Percentiles rank a stretch among this genome's conserved stretches.
Evolutionary conservation across 2,329 filamentous ascomycete species (phyloP).

Genomic region (Drechslerella coelobrocha): DNA sequence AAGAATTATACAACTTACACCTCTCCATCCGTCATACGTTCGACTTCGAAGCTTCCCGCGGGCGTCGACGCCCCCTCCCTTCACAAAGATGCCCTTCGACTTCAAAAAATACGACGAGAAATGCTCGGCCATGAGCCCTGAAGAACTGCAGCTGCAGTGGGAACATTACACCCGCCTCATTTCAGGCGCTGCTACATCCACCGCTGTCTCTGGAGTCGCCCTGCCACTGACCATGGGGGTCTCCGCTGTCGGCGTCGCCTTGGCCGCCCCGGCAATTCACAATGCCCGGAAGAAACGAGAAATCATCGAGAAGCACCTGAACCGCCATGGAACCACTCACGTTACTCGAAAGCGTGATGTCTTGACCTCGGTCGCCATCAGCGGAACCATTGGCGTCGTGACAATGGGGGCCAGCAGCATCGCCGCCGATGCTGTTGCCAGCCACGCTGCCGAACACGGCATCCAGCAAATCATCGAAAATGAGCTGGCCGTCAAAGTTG

Average conservation of each 20-base stretch:
- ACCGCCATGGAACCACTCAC: conserved; percentile 57
- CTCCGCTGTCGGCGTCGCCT: conserved; percentile 58
- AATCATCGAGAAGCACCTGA: conserved; percentile 59
- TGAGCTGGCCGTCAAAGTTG: conserved; percentile 58
- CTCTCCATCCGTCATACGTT: background rate
- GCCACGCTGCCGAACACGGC: conserved; percentile 58
- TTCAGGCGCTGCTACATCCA: conserved; percentile 59
- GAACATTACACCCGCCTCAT: conserved; percentile 61
- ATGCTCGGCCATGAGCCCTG: conserved; percentile 57
- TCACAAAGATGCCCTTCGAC: conserved; percentile 58
- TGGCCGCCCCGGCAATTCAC: conserved; percentile 59
- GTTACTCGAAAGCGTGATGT: conserved; percentile 60
- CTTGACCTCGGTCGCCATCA: conserved; percentile 58
- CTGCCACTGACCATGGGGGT: conserved; percentile 59
- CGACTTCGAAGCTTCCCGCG: too few species aligned
- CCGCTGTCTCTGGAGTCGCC: conserved; percentile 58
- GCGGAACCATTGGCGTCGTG: conserved; percentile 58
- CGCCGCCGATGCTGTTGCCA: conserved; percentile 58
- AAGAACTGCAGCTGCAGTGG: conserved; percentile 60
- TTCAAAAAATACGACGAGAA: conserved; percentile 59
- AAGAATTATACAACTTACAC: background rate
- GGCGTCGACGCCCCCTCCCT: background rate
- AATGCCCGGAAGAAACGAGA: conserved; percentile 60
- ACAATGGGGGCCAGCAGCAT: conserved; percentile 58
- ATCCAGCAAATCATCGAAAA: conserved; percentile 55